Base-by-base conservation (phyloP, 2,329 filamentous ascomycete genomes). In the Chrysosporium keratinophilum region DNA sequence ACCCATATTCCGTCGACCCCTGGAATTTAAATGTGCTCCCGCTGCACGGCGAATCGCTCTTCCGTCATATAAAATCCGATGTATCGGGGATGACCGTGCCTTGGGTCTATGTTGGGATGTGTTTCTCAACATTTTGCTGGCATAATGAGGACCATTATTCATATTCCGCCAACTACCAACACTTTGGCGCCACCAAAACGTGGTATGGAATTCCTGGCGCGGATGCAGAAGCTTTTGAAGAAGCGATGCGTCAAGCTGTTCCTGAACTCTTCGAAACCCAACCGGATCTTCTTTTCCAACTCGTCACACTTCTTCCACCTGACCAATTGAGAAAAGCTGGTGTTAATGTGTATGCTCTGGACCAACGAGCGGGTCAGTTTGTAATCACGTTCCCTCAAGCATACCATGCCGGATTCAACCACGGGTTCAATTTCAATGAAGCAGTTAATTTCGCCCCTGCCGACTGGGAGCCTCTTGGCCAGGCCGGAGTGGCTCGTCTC, bases 101-200 rank as follows among this genome's bases (percentile, higher is more conserved):
- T 0, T 98, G 93, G 93, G 82, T 98, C 2, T 98, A 98, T 65
- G 93, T 98, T 3, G 93, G 93, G 57, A 98, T 98, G 93, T 94
- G 95, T 39, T 98, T 98, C 67, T 98, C 93, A 0, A 97, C 93
- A 0, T 98, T 98, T 65, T 98, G 93, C 70, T 98, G 93, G 93
- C 93, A 98, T 68, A 96, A 95, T 59, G 93, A 98, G 65, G 93
- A 98, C 64, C 93, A 98, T 65, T 96, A 95, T 66, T 85, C 93
- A 1, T 98, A 97, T 67, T 98, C 93, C 0, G 87, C 93, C 50
- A 98, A 98, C 61, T 98, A 97, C 63, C 93, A 98, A 67, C 93
- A 98, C 64, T 95, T 98, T 63, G 93, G 93, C 9, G 89, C 90
- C 1, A 98, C 93, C 1, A 98, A 98, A 73, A 98, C 93, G 0